Conservation (phyloP, 345 rosid genomes). For the Salix arbutifolia region DNA sequence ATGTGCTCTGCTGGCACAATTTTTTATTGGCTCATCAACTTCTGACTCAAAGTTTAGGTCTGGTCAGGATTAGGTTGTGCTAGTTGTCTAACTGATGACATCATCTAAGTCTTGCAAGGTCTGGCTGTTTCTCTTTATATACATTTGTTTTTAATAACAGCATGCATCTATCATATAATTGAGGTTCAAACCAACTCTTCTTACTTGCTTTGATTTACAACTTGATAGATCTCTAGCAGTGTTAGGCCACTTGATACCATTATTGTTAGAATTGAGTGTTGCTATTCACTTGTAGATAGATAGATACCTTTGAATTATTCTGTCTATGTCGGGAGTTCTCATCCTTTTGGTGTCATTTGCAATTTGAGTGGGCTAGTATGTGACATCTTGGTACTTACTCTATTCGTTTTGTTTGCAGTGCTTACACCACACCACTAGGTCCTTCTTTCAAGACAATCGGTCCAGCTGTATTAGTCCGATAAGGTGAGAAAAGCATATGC, state of each 20-base stretch:
- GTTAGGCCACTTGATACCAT: not conserved
- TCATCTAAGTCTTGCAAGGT: not conserved
- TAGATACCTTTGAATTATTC: not conserved
- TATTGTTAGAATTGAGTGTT: not conserved
- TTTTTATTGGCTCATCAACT: not conserved
- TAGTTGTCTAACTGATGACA: not conserved
- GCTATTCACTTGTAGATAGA: not conserved
- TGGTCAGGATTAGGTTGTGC: not conserved
- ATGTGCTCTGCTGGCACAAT: not conserved
- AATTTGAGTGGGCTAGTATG: not conserved
- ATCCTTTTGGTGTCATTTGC: not conserved
- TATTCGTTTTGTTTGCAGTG: conserved; percentile 39
- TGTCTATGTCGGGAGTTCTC: not conserved
- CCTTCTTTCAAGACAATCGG: conserved; percentile 26
- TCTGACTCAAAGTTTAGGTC: not conserved
- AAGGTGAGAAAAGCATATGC: conserved; percentile 37
- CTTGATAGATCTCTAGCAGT: not conserved
- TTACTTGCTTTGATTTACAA: not conserved
- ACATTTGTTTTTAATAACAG: not conserved
- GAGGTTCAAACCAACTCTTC: not conserved
- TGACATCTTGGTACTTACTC: conserved; percentile 9
- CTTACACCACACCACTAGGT: conserved; percentile 59
- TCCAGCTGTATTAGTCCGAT: conserved; percentile 19
- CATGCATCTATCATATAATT: not conserved
- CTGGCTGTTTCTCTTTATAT: not conserved